Conservation (phyloP, 1,139 yeast species). For the Pichia sp. region DNA sequence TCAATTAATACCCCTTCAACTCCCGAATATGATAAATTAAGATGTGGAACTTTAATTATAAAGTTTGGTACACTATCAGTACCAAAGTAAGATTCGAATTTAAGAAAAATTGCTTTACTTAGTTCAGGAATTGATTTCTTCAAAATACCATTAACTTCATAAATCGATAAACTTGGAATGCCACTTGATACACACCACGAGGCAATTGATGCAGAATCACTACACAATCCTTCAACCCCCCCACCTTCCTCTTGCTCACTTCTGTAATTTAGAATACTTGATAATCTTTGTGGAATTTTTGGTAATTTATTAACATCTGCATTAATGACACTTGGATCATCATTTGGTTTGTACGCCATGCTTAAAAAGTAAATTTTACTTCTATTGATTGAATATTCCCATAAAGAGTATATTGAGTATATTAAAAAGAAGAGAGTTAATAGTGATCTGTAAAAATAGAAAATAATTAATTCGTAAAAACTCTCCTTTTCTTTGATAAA, state of each 20-base stretch:
- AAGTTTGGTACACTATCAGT: constrained; percentile 58
- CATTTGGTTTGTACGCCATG: constrained; percentile 70
- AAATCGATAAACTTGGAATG: constrained; percentile 60
- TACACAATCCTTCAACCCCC: constrained; percentile 75
- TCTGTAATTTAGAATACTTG: constrained; percentile 64
- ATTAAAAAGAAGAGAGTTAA: constrained; percentile 48
- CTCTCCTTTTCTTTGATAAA: constrained; percentile 5
- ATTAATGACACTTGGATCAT: constrained; percentile 80
- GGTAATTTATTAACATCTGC: constrained; percentile 67
- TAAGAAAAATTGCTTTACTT: constrained; percentile 51
- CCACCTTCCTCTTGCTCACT: constrained; percentile 81
- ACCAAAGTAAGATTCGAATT: constrained; percentile 71
- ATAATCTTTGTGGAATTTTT: constrained; percentile 72
- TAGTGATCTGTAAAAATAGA: constrained; percentile 36
- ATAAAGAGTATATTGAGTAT: constrained; percentile 49
- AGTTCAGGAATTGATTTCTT: constrained; percentile 51
- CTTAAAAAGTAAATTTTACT: constrained; percentile 52
- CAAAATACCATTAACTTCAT: constrained; percentile 72
- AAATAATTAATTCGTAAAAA: constrained; percentile 13
- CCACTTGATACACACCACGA: constrained; percentile 92
- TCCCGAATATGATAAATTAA: constrained; percentile 43
- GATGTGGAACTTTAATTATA: constrained; percentile 55
- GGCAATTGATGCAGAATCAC: constrained; percentile 66
- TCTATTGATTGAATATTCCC: constrained; percentile 48
- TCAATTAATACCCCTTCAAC: constrained; percentile 26